A percentile compares a stretch with the other conserved stretches of the same genome.
Conservation (phyloP, 768 basidiomycete genomes). For the Pisolithus orientalis region DNA sequence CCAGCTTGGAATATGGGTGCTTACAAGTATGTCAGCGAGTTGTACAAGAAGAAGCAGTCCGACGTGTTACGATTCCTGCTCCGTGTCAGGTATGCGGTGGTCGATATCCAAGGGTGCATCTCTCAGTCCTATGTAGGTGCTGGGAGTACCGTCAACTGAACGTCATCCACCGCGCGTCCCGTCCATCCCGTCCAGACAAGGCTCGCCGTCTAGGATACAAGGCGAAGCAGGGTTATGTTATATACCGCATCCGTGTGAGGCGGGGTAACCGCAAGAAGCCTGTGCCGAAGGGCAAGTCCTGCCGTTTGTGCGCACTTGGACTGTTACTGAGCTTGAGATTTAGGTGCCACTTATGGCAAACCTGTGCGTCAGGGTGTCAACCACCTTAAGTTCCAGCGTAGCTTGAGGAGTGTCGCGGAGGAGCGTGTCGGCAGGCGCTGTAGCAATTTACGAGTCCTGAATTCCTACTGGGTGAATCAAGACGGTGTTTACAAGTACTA, state of each 20-base stretch:
- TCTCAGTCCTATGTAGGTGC: slow-evolving; percentile 48
- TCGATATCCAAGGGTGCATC: neutral
- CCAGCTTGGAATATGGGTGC: slow-evolving; percentile 72
- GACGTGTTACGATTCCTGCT: slow-evolving; percentile 97
- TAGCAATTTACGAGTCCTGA: slow-evolving; percentile 92
- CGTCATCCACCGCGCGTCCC: slow-evolving; percentile 96
- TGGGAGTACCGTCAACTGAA: slow-evolving; percentile 99
- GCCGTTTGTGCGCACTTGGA: neutral
- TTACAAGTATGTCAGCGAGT: slow-evolving; percentile 94
- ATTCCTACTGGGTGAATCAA: slow-evolving; percentile 99
- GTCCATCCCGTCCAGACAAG: slow-evolving; percentile 98
- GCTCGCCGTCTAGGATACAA: slow-evolving; percentile 98
- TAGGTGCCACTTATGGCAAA: slow-evolving; percentile 97
- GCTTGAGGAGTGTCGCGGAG: slow-evolving; percentile 89
- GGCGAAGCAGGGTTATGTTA: slow-evolving; percentile 98
- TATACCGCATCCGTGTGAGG: slow-evolving; percentile 96
- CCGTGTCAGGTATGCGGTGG: slow-evolving; percentile 73
- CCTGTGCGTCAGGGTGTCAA: slow-evolving; percentile 99
- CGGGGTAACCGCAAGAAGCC: slow-evolving; percentile 99
- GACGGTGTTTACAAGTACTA: slow-evolving; percentile 99
- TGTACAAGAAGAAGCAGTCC: slow-evolving; percentile 98
- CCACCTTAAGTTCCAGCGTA: slow-evolving; percentile 96
- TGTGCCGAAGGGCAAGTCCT: slow-evolving; percentile 80
- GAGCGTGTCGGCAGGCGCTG: slow-evolving; percentile 97
- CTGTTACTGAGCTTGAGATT: neutral